Base-by-base conservation (phyloP, 352 stramenopile species). In the Phytopythium boreale region DNA sequence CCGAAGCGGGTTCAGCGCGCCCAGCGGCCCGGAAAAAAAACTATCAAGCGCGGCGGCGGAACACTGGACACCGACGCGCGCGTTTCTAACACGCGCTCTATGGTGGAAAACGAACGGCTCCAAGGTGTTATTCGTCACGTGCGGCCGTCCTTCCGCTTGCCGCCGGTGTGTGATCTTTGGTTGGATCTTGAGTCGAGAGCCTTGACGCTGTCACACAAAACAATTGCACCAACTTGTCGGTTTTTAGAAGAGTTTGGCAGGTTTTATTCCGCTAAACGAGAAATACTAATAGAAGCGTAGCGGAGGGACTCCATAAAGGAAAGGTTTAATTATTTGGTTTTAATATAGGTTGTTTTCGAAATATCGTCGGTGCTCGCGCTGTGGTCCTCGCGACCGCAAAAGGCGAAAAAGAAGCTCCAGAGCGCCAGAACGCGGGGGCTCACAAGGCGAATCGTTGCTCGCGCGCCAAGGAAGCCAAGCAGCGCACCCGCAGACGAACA, bases 41-140 rank as follows among this genome's bases (percentile, higher is more conserved):
- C 8, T n/a, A 52, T 19, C 46, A 52, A 52, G 46, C 46, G 46
- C 46, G n/a, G 46, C 24, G 24, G 47, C 47, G 47, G 47, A 53
- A 34, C 15, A 31, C 46, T 52, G 46, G 46, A 52, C n/a, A 9
- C 46, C 22, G 4, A 20, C 22, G 46, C 22, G 43, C 43, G 43
- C 43, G 15, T 46, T 26, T 50, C 22, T 50, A 15, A 26, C 43
- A 26, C 43, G 20, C 43, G 20, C 43, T 26, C n/a, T 50, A 26
- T 50, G 1, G 6, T 50, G 1, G 6, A 22, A 9, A 50, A 20
- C 34, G 34, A 39, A 39, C 4, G 34, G 34, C 29, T 34, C 29
- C 29, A 7, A 34, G 7, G 29, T 34, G 29, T 34, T 34, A 34
- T 34, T 34, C 29, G 29, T 34, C 29, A 34, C 29, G 29, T 3